phyloP scores from a whole-genome alignment of 345 rosid genomes.

The Trapa incisa region DNA sequence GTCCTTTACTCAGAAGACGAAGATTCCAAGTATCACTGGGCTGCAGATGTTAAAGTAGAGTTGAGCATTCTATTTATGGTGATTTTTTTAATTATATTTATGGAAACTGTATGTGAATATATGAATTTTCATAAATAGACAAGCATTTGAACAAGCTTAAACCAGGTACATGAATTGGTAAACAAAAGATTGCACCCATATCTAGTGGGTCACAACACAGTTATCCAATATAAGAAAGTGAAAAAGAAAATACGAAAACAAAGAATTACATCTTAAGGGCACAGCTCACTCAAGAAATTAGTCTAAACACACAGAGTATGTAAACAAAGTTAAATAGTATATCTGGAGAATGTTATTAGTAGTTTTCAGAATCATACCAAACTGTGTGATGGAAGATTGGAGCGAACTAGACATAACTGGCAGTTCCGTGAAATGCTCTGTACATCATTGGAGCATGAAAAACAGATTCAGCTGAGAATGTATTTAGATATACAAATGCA shows the following conservation, averaged over 20 bases:
- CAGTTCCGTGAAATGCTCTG: conserved; percentile 36
- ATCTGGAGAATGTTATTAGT: neutral
- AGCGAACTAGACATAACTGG: conserved; percentile 24
- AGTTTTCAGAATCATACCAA: conserved; percentile 27
- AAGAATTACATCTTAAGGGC: neutral
- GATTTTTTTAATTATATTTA: neutral
- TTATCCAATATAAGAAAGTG: neutral
- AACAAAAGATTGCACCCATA: neutral
- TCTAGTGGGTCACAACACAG: neutral
- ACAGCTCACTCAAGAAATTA: neutral
- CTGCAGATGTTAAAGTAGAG: conserved; percentile 6
- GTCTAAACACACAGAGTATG: neutral
- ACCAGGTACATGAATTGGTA: neutral
- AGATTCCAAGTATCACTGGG: conserved; percentile 5
- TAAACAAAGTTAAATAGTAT: neutral
- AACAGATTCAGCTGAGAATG: conserved; percentile 5
- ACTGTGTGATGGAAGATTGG: conserved; percentile 40
- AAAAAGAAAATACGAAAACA: neutral
- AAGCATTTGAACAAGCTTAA: neutral
- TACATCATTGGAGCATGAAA: conserved; percentile 2
- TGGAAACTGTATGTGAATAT: neutral
- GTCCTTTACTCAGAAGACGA: conserved; percentile 6
- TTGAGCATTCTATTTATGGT: neutral
- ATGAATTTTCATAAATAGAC: neutral
- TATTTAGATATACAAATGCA: neutral